A percentile compares a stretch with the other conserved stretches of the same genome.
Evolutionary conservation across 805 yeast species (phyloP).

Genomic region (Kluyveromyces dobzhanskii): DNA sequence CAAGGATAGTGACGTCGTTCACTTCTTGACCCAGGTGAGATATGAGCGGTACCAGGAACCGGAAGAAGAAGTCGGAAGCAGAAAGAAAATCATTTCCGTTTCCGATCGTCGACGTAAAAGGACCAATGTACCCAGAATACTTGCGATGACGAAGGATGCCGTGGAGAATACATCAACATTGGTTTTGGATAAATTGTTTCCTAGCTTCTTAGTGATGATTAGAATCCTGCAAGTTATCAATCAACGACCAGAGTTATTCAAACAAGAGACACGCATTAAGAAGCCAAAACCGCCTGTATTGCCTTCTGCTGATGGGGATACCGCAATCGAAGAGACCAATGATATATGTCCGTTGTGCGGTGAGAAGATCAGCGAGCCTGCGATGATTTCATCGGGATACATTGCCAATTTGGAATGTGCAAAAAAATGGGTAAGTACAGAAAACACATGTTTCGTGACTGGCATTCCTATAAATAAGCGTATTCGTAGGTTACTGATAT

Average conservation of each 20-base stretch:
- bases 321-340: constrained; percentile 5
- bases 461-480: constrained; percentile 42
- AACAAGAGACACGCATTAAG: constrained; percentile 2
- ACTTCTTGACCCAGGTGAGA: constrained; percentile 1
- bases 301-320: not conserved
- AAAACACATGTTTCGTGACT: constrained; percentile 70
- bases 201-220: constrained; percentile 70
- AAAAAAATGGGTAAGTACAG: constrained; percentile 47
- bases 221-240: constrained; percentile 76
- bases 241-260: constrained; percentile 1
- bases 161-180: constrained; percentile 15
- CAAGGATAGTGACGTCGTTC: not conserved
- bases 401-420: constrained; percentile 89
- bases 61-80: not conserved
- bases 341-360: constrained; percentile 63
- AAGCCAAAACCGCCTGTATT: constrained; percentile 34
- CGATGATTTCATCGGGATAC: constrained; percentile 84
- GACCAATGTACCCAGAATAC: constrained; percentile 1
- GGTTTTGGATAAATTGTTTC: constrained; percentile 38
- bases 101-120: not conserved
- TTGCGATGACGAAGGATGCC: not conserved
- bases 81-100: not conserved
- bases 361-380: constrained; percentile 61
- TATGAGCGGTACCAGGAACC: constrained; percentile 1
- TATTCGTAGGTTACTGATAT: constrained; percentile 4